Evolutionary conservation across 2,329 filamentous ascomycete genomes (phyloP).

Genomic region (Coleophoma crateriformis): DNA sequence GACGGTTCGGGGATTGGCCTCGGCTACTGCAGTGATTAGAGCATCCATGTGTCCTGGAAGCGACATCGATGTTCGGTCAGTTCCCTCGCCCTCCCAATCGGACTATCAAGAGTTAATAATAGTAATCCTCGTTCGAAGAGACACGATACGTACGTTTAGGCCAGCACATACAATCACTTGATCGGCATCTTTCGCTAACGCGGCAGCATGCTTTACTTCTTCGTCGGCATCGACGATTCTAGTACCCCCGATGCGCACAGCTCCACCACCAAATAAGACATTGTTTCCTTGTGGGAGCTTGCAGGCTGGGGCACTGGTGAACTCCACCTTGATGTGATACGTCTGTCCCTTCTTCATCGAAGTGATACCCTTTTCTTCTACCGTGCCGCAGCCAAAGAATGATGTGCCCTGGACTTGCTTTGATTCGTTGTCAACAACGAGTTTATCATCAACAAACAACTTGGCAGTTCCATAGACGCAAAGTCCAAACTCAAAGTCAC

Average conservation of each 20-base stretch:
- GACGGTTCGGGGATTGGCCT: conserved; percentile 59
- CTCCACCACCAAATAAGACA: conserved; percentile 50
- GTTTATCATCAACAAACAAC: conserved; percentile 28
- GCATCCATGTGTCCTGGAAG: conserved; percentile 67
- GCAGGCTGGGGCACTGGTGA: conserved; percentile 52
- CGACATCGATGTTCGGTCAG: conserved; percentile 72
- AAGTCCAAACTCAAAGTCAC: conserved; percentile 26
- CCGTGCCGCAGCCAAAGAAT: conserved; percentile 27
- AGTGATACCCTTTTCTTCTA: conserved; percentile 25
- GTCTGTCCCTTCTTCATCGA: conserved; percentile 22
- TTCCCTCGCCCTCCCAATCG: conserved; percentile 75
- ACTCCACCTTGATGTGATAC: conserved; percentile 31
- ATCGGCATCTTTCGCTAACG: conserved; percentile 63
- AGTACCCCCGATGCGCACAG: conserved; percentile 56
- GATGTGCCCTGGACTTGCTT: conserved; percentile 24
- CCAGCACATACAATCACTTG: conserved; percentile 76
- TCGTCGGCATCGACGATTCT: conserved; percentile 50
- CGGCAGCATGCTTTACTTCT: conserved; percentile 61
- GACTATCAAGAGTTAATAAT: conserved; percentile 15
- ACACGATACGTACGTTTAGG: conserved; percentile 47
- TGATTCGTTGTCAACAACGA: conserved; percentile 29
- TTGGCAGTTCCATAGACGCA: conserved; percentile 27
- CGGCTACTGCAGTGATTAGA: conserved; percentile 59
- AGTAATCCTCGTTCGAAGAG: background rate
- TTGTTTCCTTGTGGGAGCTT: conserved; percentile 43